Evolutionary conservation across 2,329 filamentous ascomycete species (phyloP), one percentile per base, ranked within the genome.

Genomic region (Myriangium duriaei): DNA sequence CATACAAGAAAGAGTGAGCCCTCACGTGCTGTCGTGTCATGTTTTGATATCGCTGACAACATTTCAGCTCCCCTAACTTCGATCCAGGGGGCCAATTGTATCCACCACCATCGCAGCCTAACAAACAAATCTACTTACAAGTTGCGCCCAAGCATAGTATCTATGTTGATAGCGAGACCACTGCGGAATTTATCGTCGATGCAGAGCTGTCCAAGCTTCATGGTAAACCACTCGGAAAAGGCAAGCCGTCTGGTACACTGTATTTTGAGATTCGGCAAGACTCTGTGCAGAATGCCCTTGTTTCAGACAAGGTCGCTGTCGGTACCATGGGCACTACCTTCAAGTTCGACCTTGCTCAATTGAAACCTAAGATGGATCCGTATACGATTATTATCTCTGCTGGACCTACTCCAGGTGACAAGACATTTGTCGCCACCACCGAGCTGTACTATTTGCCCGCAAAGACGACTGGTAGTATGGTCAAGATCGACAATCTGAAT

Each of bases 1-100:
- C 64, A 11, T 68, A 68, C 48, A 16, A 45, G 29, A 42, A 40
- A 28, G 37, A 34, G 31, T 16, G 13, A 39, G 30, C 18, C 12
- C 40, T 18, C 15, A 21, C 13, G 4, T 13, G 18, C 13, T 2
- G 14, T 7, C 11, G 11, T 6, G 11, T 24, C 32, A 19, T 12
- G 7, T 19, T 18, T 17, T 30, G 15, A 5, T 18, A 7, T 13
- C 9, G 37, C 24, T 39, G 9, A 41, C 37, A 37, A n/a, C 7
- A 18, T 11, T n/a, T 3, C 30, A 67, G 65, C 33, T 62, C 66
- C 40, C 55, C 59, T 3, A 61, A 64, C 1, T 61, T 66, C 44
- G 51, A 68, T 43, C 68, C 67, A 0, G 66, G 65, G 21, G 68
- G 69, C 13, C 56, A 58, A 49, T 56, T 71, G 4, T 45, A 57